These are phyloP conservation scores for Trametes versicolor DNA, from an alignment of 1,284 basidiomycete genomes.

Conservation along the genomic window DNA sequence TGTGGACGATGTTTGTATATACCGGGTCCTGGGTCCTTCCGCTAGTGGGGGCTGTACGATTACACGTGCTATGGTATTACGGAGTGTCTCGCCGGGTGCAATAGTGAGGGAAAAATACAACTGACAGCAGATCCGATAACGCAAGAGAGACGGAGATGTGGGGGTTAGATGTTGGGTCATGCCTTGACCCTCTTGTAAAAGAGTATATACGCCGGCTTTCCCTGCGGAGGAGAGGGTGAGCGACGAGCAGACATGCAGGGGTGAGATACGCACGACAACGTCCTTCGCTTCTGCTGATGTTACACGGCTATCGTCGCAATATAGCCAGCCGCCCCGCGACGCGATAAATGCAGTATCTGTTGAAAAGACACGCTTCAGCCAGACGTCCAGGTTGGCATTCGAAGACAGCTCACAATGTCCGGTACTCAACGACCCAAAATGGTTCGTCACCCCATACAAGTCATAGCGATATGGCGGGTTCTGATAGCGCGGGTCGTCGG, in stretches of 20 bases:
- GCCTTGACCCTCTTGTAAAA: constrained; percentile 82
- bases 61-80: constrained; percentile 49
- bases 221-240: constrained; percentile 55
- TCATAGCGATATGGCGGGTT: constrained; percentile 89
- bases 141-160: constrained; percentile 40
- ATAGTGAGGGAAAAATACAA: constrained; percentile 40
- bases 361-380: constrained; percentile 1
- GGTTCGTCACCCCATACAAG: constrained; percentile 91
- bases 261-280: constrained; percentile 76
- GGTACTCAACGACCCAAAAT: constrained; percentile 89
- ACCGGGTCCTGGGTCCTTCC: constrained; percentile 21
- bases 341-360: constrained; percentile 90
- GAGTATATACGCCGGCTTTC: constrained; percentile 88
- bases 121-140: constrained; percentile 46
- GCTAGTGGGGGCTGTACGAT: constrained; percentile 42
- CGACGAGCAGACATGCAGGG: not conserved
- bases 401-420: constrained; percentile 84
- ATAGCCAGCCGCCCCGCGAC: constrained; percentile 84
- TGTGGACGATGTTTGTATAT: constrained; percentile 9
- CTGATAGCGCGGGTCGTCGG: constrained; percentile 82
- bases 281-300: constrained; percentile 76
- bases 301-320: constrained; percentile 89
- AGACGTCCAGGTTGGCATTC: not conserved
- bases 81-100: constrained; percentile 36
- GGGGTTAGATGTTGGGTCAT: constrained; percentile 48